Base-by-base conservation (phyloP, 495 filamentous ascomycete genomes). In the Pseudevernia furfuracea region DNA sequence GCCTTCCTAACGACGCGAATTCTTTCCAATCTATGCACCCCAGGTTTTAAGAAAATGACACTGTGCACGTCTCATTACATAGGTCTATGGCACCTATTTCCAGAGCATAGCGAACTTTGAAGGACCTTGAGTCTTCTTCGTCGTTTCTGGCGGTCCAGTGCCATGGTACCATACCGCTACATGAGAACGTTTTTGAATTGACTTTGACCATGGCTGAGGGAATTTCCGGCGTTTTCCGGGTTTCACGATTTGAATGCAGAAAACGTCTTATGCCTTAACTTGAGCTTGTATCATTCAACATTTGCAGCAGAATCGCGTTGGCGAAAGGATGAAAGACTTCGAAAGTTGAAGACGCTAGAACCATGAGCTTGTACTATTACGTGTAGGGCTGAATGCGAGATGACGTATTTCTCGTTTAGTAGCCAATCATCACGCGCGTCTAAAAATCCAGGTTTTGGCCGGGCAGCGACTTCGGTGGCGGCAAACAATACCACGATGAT, bases 351-450 rank as follows among this genome's bases (percentile, higher is more conserved):
- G 43, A 9, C n/a, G 43, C 43, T 4, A 10, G n/a, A n/a, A n/a
- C n/a, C n/a, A n/a, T n/a, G n/a, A n/a, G n/a, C n/a, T n/a, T n/a
- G n/a, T n/a, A n/a, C n/a, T n/a, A n/a, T n/a, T n/a, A 1, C 4
- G 0, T 15, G 46, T 53, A 53, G 14, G 49, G 49, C 49, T 53
- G 49, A 53, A 19, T 7, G 6, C 52, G 11, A 4, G 7, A 55
- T 55, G 52, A 55, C 52, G 52, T 55, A 34, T 0, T 10, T 55
- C 7, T n/a, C n/a, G n/a, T n/a, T n/a, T n/a, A 34, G 21, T 30
- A 34, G 52, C 52, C 52, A 55, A 55, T 55, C 52, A 34, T 55
- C 52, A 55, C 52, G 52, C 52, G 52, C 52, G 52, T 55, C 30
- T 34, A 17, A 10, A 48, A 32, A 17, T 55, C 52, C 52, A 55